Evolutionary conservation across 2,329 filamentous ascomycete species (phyloP).

Genomic region (Leptographium galeiforme): DNA sequence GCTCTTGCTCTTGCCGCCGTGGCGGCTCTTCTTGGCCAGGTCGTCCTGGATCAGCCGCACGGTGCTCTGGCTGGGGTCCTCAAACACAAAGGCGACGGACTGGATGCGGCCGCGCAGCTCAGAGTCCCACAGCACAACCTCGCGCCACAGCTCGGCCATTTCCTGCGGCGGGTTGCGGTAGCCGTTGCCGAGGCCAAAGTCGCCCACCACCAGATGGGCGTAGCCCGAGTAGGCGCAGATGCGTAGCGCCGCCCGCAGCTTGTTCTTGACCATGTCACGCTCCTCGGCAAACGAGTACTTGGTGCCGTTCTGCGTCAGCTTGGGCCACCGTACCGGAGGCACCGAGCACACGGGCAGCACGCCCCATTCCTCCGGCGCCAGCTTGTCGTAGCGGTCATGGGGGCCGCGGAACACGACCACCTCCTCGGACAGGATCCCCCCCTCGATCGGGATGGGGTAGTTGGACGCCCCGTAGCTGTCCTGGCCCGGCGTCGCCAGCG

Average conservation of each 20-base stretch:
- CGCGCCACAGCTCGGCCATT: slow-evolving; percentile 52
- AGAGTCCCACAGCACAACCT: slow-evolving; percentile 48
- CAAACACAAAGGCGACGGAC: slow-evolving; percentile 52
- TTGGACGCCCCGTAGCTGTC: slow-evolving; percentile 23
- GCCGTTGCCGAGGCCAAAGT: slow-evolving; percentile 51
- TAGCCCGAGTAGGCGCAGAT: slow-evolving; percentile 52
- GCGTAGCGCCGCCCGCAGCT: slow-evolving; percentile 56
- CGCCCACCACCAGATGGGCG: slow-evolving; percentile 45
- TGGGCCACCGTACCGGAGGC: slow-evolving; percentile 58
- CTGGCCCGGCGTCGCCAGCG: slow-evolving; percentile 45
- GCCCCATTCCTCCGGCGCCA: slow-evolving; percentile 36
- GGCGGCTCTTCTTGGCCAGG: slow-evolving; percentile 33
- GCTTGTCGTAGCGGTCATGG: slow-evolving; percentile 48
- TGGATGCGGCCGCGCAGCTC: slow-evolving; percentile 49
- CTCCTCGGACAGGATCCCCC: slow-evolving; percentile 55
- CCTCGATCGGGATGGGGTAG: slow-evolving; percentile 59
- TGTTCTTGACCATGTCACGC: slow-evolving; percentile 57
- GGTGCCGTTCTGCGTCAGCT: slow-evolving; percentile 52
- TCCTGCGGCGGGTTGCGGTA: slow-evolving; percentile 53
- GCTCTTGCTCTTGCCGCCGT: slow-evolving; percentile 19
- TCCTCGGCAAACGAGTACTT: slow-evolving; percentile 62
- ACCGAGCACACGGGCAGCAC: slow-evolving; percentile 61
- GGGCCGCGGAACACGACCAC: slow-evolving; percentile 66
- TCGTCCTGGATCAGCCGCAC: slow-evolving; percentile 39
- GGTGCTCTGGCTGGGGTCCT: slow-evolving; percentile 41